Evolutionary conservation across 2,329 filamentous ascomycete species (phyloP).

Genomic region (Alternaria consortialis): DNA sequence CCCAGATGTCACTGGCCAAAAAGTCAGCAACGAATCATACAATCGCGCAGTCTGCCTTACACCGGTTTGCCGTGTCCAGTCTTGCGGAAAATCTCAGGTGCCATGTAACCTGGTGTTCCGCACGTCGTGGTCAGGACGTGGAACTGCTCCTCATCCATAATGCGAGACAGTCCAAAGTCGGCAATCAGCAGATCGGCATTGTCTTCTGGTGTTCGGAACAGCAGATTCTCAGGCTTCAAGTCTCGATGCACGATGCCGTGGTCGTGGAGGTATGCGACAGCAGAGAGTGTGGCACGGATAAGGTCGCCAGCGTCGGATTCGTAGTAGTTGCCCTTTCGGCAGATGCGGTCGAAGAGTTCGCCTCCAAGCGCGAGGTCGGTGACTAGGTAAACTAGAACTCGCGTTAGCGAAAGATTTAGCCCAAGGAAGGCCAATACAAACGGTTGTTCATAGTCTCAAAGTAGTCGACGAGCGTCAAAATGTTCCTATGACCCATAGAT

Average conservation of each 20-base stretch:
- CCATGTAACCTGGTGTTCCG: slow-evolving; percentile 98
- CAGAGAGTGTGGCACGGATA: slow-evolving; percentile 91
- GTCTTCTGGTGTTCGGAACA: slow-evolving; percentile 97
- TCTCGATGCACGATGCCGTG: slow-evolving; percentile 98
- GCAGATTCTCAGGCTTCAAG: slow-evolving; percentile 94
- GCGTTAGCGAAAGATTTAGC: slow-evolving; percentile 16
- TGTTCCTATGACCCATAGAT: slow-evolving; percentile 99
- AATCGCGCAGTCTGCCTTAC: slow-evolving; percentile 52
- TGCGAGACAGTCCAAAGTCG: slow-evolving; percentile 92
- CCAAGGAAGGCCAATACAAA: slow-evolving; percentile 50
- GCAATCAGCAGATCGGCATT: slow-evolving; percentile 97
- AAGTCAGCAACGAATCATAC: slow-evolving; percentile 19
- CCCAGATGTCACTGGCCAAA: slow-evolving; percentile 81
- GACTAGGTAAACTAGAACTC: slow-evolving; percentile 80
- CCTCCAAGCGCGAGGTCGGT: slow-evolving; percentile 96
- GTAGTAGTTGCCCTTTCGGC: slow-evolving; percentile 97
- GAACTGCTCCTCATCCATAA: slow-evolving; percentile 99
- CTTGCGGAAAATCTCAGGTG: slow-evolving; percentile 99
- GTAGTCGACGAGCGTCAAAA: slow-evolving; percentile 96
- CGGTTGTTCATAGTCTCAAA: slow-evolving; percentile 99
- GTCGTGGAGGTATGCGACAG: slow-evolving; percentile 98
- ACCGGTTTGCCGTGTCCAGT: slow-evolving; percentile 97
- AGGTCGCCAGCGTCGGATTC: slow-evolving; percentile 96
- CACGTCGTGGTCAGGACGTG: slow-evolving; percentile 97
- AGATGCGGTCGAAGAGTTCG: slow-evolving; percentile 98